Base-by-base conservation (phyloP, 164 flowering plant genomes). In the Protea cynaroides region DNA sequence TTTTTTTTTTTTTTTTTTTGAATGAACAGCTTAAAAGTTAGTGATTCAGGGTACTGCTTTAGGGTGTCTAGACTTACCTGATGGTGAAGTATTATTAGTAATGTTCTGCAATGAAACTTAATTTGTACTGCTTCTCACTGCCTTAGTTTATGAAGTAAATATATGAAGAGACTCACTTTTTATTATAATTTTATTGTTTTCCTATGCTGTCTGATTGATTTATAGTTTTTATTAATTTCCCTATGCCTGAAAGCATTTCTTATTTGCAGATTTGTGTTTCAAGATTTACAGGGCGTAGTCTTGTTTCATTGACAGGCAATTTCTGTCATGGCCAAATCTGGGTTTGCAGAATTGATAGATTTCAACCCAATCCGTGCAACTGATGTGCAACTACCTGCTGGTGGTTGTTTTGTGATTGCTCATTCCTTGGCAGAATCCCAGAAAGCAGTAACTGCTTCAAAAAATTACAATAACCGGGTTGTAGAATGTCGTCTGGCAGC, bases 391-490 rank as follows among this genome's bases (percentile, higher is more conserved):
- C 92, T 95, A 64, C 97, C 99, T 71, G 79, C 77, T 65, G 97
- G 91, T 62, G 97, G 97, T 8, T 77, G 89, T 67, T 92, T 95
- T 76, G 86, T 95, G 15, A 88, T 95, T 68, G 97, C 94, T 21
- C 86, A 95, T 78, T 95, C 96, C 57, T 71, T 92, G 78, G 97
- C 97, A 29, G 97, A 92, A 72, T 95, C 99, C 14, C 88, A 88
- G 71, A 95, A 95, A 69, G 97, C 99, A 36, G 97, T 89, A 51
- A 95, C 99, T 69, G 99, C 97, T 67, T 97, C 97, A 9, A 90
- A 87, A 56, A 95, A 95, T 73, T 92, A 95, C 77, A 95, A 95
- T 73, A 92, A 95, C 72, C 79, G 96, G 62, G 99, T 95, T 72
- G 96, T 90, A 59, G 99, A 95, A 75, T 95, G 97, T 66, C 89